phyloP scores from a whole-genome alignment of 1,284 basidiomycete genomes.

The Anthracocystis panici-leucophaei region DNA sequence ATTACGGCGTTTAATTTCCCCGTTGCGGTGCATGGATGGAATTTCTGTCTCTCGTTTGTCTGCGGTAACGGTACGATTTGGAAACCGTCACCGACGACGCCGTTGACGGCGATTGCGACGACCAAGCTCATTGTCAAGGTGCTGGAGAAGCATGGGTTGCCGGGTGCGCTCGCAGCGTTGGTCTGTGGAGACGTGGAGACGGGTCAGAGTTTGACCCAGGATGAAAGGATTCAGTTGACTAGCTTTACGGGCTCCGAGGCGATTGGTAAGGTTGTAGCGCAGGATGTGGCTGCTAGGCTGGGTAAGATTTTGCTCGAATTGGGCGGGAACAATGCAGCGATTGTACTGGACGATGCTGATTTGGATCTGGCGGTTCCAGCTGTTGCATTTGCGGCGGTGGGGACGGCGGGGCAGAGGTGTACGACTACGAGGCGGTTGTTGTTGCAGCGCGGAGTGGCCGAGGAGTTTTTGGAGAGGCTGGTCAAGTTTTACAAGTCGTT shows the following conservation, averaged over 20 bases:
- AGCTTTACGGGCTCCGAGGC: constrained; percentile 94
- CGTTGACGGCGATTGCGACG: constrained; percentile 84
- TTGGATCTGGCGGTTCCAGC: constrained; percentile 86
- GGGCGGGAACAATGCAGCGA: constrained; percentile 94
- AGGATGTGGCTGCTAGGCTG: constrained; percentile 81
- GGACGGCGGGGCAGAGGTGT: constrained; percentile 93
- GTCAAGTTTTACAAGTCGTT: constrained; percentile 77
- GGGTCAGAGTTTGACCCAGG: constrained; percentile 82
- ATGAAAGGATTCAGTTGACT: constrained; percentile 77
- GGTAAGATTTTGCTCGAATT: constrained; percentile 88
- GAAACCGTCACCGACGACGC: constrained; percentile 92
- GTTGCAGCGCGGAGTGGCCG: constrained; percentile 83
- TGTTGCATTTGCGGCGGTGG: constrained; percentile 92
- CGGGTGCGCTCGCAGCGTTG: constrained; percentile 84
- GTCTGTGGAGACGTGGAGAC: constrained; percentile 85
- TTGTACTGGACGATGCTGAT: constrained; percentile 93
- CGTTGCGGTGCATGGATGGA: constrained; percentile 80
- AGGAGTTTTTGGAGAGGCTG: constrained; percentile 80
- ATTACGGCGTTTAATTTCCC: constrained; percentile 94
- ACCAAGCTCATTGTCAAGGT: constrained; percentile 85
- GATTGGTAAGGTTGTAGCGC: constrained; percentile 85
- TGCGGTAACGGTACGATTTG: constrained; percentile 93
- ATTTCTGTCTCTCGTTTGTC: constrained; percentile 86
- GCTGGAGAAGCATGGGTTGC: constrained; percentile 82
- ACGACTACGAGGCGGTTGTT: constrained; percentile 91